Conservation (phyloP, 768 basidiomycete genomes). For the Suillus luteus region DNA sequence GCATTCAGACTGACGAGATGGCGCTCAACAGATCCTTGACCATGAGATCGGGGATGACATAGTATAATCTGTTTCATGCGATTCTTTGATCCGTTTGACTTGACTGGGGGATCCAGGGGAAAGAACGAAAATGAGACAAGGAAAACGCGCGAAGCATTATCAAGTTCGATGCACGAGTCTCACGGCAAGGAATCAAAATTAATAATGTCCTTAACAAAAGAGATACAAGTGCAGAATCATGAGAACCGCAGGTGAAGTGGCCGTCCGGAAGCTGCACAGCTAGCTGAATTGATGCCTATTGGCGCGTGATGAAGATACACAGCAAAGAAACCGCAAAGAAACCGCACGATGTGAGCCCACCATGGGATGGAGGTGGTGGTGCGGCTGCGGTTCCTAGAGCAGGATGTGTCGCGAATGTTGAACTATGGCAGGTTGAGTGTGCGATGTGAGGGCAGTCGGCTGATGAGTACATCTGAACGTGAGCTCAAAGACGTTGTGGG, state of each 20-base stretch:
- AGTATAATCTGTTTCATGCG: slow-evolving; percentile 45
- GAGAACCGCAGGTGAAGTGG: not conserved
- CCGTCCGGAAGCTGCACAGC: not conserved
- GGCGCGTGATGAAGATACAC: not conserved
- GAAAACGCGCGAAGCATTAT: too few species aligned
- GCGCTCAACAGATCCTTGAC: slow-evolving; percentile 61
- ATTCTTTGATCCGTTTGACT: slow-evolving; percentile 19
- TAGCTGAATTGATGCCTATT: not conserved
- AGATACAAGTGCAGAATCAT: not conserved
- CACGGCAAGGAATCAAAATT: not conserved
- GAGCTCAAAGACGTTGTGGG: too few species aligned
- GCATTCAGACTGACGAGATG: slow-evolving; percentile 63
- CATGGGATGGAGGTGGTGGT: not conserved
- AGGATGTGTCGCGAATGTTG: not conserved
- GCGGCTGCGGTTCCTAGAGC: not conserved
- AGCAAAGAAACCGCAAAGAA: not conserved
- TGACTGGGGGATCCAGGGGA: slow-evolving; percentile 16
- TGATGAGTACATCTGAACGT: too few species aligned
- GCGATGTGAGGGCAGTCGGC: not conserved
- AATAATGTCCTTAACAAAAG: not conserved
- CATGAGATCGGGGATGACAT: slow-evolving; percentile 74
- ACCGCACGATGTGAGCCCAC: not conserved
- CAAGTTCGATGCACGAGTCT: too few species aligned
- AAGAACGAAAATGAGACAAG: not conserved
- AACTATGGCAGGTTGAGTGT: not conserved